Evolutionary conservation across 1,284 basidiomycete genomes (phyloP).

Genomic region (Boletus sp.): DNA sequence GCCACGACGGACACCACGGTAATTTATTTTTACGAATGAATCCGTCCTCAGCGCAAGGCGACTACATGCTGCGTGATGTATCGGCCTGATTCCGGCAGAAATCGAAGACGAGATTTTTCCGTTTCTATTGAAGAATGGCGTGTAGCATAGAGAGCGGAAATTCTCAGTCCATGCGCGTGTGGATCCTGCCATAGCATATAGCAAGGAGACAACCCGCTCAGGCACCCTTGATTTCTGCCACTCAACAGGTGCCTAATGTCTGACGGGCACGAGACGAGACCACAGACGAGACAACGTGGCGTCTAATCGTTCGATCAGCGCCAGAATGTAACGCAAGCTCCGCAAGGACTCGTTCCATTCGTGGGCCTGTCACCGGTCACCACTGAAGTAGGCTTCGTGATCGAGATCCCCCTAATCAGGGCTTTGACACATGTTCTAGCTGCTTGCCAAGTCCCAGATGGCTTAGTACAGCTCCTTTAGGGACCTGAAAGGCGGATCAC

Average conservation of each 20-base stretch:
- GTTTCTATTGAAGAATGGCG: constrained; percentile 4
- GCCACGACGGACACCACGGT: not conserved
- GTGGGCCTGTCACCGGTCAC: constrained; percentile 1
- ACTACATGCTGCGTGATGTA: not conserved
- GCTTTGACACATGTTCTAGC: not conserved
- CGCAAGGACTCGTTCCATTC: not conserved
- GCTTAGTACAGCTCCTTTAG: not conserved
- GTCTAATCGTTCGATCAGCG: constrained; percentile 6
- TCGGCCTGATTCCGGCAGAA: constrained; percentile 1
- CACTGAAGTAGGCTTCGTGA: not conserved
- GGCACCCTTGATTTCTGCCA: not conserved
- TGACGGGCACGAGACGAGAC: not conserved
- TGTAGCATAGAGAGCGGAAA: constrained; percentile 7
- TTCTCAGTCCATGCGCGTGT: not conserved
- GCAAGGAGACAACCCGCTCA: not conserved
- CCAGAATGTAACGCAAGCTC: not conserved
- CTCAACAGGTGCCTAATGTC: not conserved
- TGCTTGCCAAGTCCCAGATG: not conserved
- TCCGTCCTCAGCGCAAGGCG: not conserved
- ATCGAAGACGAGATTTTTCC: constrained; percentile 17
- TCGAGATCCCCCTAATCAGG: constrained; percentile 2
- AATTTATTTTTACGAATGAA: not conserved
- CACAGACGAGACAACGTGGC: not conserved
- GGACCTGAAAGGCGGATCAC: constrained; percentile 9
- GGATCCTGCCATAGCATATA: constrained; percentile 1